Percentiles rank a stretch among this genome's conserved stretches.
These are phyloP conservation scores for Triangularia setosa DNA, from an alignment of 2,329 filamentous ascomycete species.

Conservation along the genomic window DNA sequence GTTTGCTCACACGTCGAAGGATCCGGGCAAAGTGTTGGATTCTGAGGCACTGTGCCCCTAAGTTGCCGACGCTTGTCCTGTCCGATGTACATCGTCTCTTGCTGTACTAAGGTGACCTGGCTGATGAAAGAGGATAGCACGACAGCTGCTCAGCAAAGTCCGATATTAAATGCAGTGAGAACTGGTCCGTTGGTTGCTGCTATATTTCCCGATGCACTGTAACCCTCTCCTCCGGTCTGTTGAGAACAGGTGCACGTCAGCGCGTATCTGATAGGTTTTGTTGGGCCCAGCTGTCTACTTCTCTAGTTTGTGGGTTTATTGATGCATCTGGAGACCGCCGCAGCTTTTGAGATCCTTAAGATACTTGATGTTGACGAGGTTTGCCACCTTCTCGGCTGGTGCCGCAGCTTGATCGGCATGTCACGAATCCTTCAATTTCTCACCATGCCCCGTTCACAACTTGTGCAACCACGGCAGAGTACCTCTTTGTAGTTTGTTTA, in stretches of 20 bases:
- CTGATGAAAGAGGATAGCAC: not conserved
- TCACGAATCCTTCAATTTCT: not conserved
- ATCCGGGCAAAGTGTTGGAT: not conserved
- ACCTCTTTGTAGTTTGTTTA: not conserved
- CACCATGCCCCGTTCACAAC: no score
- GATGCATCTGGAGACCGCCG: not conserved
- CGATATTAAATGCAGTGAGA: not conserved
- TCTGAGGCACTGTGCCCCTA: not conserved
- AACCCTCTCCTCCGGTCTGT: not conserved
- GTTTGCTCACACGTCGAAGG: not conserved
- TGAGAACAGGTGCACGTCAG: not conserved
- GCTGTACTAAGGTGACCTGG: not conserved
- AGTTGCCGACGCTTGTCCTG: not conserved
- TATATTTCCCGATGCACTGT: not conserved
- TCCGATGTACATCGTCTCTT: not conserved
- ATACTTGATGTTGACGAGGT: not conserved
- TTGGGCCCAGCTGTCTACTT: not conserved
- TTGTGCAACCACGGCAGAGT: no score
- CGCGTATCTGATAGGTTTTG: not conserved
- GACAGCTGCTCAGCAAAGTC: not conserved
- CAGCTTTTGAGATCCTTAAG: not conserved
- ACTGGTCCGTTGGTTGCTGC: not conserved
- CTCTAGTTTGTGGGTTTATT: not conserved
- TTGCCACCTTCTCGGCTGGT: not conserved
- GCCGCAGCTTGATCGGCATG: not conserved